Evolutionary conservation across 495 filamentous ascomycete species (phyloP).

Genomic region (Xylaria palmicola): DNA sequence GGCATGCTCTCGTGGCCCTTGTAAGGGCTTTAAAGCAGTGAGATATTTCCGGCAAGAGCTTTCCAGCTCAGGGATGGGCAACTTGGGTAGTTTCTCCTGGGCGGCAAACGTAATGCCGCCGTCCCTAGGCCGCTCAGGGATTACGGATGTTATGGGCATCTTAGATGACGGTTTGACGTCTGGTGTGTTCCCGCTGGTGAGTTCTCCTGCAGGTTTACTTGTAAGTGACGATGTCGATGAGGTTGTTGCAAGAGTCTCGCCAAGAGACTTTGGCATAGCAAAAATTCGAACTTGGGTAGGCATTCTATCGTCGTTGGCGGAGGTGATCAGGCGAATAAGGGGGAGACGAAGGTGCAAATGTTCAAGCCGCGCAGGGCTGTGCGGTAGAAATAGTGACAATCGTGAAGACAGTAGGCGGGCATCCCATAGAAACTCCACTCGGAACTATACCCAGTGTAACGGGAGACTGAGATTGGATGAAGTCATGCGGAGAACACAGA

Average conservation of each 20-base stretch:
- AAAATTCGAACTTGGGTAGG: slow-evolving; percentile 60
- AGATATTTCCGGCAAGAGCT: slow-evolving; percentile 77
- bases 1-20: slow-evolving; percentile 75
- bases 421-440: slow-evolving; percentile 50
- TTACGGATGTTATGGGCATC: slow-evolving; percentile 38
- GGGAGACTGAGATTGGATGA: neutral
- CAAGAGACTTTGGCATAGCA: slow-evolving; percentile 68
- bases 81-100: slow-evolving; percentile 85
- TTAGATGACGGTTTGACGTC: slow-evolving; percentile 22
- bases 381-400: slow-evolving; percentile 92
- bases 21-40: slow-evolving; percentile 75
- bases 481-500: slow-evolving; percentile 8
- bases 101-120: slow-evolving; percentile 82
- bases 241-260: slow-evolving; percentile 56
- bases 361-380: slow-evolving; percentile 79
- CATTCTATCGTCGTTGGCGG: slow-evolving; percentile 42
- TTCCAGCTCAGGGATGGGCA: slow-evolving; percentile 93
- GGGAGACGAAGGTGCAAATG: slow-evolving; percentile 71
- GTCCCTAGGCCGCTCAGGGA: slow-evolving; percentile 38
- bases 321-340: slow-evolving; percentile 63
- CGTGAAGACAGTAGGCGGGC: slow-evolving; percentile 80
- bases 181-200: slow-evolving; percentile 24
- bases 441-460: slow-evolving; percentile 2
- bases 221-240: slow-evolving; percentile 30
- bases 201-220: slow-evolving; percentile 31